phyloP scores from a whole-genome alignment of 2,329 filamentous ascomycete species.

The Cordyceps pruinosa region DNA sequence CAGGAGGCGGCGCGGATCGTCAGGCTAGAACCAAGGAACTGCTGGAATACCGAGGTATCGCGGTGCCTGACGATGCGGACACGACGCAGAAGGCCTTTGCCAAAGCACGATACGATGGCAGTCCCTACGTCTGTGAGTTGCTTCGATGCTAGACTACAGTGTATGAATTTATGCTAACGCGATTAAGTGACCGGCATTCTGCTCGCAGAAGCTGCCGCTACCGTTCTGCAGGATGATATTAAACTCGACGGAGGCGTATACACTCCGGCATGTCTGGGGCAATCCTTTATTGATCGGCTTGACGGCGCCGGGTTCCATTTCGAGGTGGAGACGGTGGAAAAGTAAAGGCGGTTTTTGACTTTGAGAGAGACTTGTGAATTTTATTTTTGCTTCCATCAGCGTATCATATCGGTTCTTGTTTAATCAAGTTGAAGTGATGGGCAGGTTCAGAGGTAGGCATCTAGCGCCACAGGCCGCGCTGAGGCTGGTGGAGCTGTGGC shows the following conservation, averaged over 20 bases:
- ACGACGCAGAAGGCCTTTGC: slow-evolving; percentile 45
- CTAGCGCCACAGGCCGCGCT: not conserved
- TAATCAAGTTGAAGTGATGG: not conserved
- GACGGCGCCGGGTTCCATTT: slow-evolving; percentile 55
- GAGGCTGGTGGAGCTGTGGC: not conserved
- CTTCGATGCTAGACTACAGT: not conserved
- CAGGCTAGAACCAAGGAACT: slow-evolving; percentile 52
- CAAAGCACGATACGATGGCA: slow-evolving; percentile 50
- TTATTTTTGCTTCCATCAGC: not conserved
- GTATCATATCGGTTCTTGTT: not conserved
- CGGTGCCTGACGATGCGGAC: slow-evolving; percentile 48
- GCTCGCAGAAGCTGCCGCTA: slow-evolving; percentile 56
- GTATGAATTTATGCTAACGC: not conserved
- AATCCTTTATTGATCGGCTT: slow-evolving; percentile 57
- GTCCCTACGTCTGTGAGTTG: slow-evolving; percentile 57
- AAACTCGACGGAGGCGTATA: slow-evolving; percentile 59
- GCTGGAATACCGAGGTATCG: slow-evolving; percentile 58
- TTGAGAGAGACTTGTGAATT: not conserved
- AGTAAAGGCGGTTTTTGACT: not conserved
- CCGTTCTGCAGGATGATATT: slow-evolving; percentile 56
- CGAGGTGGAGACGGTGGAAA: slow-evolving; percentile 38
- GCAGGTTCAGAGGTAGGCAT: too few relatives aligned
- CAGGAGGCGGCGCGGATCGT: slow-evolving; percentile 46
- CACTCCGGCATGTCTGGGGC: slow-evolving; percentile 65
- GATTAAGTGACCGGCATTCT: slow-evolving; percentile 56